Percentiles rank a stretch among this genome's conserved stretches.
Conservation (phyloP, 225 moss, liverwort and hornwort species). For the Climacium dendroides region DNA sequence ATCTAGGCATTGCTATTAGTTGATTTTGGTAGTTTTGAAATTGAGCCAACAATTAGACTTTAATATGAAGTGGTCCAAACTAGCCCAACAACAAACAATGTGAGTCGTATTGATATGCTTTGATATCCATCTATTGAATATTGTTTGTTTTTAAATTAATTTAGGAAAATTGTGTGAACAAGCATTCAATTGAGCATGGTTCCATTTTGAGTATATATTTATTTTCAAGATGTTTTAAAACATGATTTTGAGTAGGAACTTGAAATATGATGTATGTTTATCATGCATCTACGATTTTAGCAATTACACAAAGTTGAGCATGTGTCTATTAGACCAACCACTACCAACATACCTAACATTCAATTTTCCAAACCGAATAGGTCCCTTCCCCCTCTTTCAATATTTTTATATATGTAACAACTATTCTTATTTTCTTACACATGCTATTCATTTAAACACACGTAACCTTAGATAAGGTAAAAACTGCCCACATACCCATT, state of each 20-base stretch:
- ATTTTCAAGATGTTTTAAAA: neutral
- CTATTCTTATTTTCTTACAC: neutral
- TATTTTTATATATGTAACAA: neutral
- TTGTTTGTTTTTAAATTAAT: neutral
- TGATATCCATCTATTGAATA: neutral
- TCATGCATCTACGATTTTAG: accelerated
- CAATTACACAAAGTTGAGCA: neutral
- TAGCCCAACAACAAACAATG: neutral
- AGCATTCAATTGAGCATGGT: neutral
- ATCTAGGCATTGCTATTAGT: accelerated
- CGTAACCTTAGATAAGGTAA: neutral
- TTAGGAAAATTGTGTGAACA: accelerated
- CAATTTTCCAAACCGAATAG: accelerated
- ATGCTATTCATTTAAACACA: neutral
- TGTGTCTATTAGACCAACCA: neutral
- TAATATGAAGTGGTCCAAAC: neutral
- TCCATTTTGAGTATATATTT: neutral
- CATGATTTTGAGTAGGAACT: accelerated
- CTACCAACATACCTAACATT: too few relatives aligned
- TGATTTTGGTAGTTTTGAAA: neutral
- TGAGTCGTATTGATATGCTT: neutral
- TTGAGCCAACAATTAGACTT: neutral
- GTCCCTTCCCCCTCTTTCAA: accelerated
- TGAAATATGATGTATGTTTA: too few relatives aligned
- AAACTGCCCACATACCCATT: accelerated